Evolutionary conservation across 768 basidiomycete genomes (phyloP), one percentile per base, ranked within the genome.

Genomic region (Suillus brevipes): DNA sequence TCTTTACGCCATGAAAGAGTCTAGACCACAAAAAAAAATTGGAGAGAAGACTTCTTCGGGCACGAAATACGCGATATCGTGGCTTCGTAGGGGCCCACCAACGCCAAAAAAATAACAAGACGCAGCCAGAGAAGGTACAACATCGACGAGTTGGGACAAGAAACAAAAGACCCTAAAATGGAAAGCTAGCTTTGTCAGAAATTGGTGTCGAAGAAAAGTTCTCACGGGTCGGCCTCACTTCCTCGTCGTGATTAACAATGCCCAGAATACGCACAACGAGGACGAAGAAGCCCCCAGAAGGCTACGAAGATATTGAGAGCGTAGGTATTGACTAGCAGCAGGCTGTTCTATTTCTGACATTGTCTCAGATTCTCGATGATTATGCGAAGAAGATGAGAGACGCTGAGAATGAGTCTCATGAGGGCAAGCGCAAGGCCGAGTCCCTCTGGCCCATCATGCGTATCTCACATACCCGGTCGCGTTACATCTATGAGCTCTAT

Each of bases 321-420:
- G 92, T 92, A 70, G 25, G 87, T 75, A 60, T 18, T 6, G 3
- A 23, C 16, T 38, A 18, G 62, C 42, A 28, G 45, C 4, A 59
- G 40, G 49, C 34, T 47, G 28, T 18, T 8, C 12, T 42, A 9
- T 61, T 64, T 72, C n/a, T 42, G 6, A 75, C 31, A 18, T 28
- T 65, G 10, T 42, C 28, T 31, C 67, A 97, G 91, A 90, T 98
- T 70, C 90, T 99, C 69, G 97, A 99, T 70, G 97, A 99, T 79
- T 99, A 99, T 76, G 92, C 94, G 52, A 94, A 95, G 82, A 99
- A 97, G 82, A 99, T 99, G 97, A 84, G 97, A 62, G 97, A 99
- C 78, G 97, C 93, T 1, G 97, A 99, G 83, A 97, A 96, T 73
- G 97, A 99, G 80, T 89, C 90, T 2, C 97, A 99, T 76, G 97